Evolutionary conservation across 345 rosid genomes (phyloP).

Genomic region (Toxicodendron radicans): DNA sequence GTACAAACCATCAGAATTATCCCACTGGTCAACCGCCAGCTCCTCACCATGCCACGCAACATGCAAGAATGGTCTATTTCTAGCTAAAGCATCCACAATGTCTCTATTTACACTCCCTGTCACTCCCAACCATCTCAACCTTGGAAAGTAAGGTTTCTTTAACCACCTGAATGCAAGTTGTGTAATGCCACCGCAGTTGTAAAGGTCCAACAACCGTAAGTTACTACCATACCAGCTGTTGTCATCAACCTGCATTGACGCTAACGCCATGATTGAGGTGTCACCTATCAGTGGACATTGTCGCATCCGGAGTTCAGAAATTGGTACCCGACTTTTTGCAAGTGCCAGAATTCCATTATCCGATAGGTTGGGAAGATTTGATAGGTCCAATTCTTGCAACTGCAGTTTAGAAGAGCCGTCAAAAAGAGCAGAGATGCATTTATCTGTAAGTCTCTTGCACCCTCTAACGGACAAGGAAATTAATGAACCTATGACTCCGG

Average conservation of each 20-base stretch:
- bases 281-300: constrained; percentile 90
- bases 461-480: constrained; percentile 77
- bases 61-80: constrained; percentile 66
- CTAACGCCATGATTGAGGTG: constrained; percentile 81
- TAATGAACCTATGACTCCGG: constrained; percentile 54
- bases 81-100: constrained; percentile 76
- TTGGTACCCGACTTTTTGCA: constrained; percentile 59
- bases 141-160: constrained; percentile 83
- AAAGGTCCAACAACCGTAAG: constrained; percentile 60
- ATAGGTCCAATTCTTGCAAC: constrained; percentile 76
- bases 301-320: constrained; percentile 71
- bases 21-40: constrained; percentile 62
- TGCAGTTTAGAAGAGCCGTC: constrained; percentile 62
- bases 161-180: constrained; percentile 79
- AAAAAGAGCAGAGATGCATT: constrained; percentile 59
- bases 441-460: constrained; percentile 85
- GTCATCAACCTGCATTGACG: constrained; percentile 67
- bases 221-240: constrained; percentile 71
- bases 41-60: constrained; percentile 77
- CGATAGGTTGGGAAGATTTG: constrained; percentile 70
- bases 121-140: constrained; percentile 86
- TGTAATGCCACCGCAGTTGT: constrained; percentile 81
- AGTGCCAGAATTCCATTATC: constrained; percentile 70
- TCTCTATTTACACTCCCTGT: constrained; percentile 76
- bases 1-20: constrained; percentile 45